Base-by-base conservation (phyloP, 352 stramenopile genomes). In the Phytophthora chlamydospora region DNA sequence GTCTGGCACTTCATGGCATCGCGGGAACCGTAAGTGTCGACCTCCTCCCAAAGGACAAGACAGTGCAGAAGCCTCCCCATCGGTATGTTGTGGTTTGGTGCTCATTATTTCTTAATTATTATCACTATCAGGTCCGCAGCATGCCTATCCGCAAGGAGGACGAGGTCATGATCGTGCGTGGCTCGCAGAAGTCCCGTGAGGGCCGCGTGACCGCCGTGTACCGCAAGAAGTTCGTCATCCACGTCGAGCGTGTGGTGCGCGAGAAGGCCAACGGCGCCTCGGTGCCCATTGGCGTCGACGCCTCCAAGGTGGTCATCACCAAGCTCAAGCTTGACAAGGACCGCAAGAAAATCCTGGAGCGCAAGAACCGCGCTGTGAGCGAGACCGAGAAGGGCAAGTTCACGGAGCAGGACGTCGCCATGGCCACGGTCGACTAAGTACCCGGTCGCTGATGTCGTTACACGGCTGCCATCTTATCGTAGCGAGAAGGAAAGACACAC, bases 291-390 rank as follows among this genome's bases (percentile, higher is more conserved):
- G 97, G 97, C 75, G 98, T 99, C 70, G 93, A 99, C 75, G 91
- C 97, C 38, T 99, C 96, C 46, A 99, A 99, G 82, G 88, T 99
- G 50, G 87, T 98, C 49, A 99, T 99, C 85, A 99, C 97, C 68
- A 99, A 99, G 86, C 84, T 99, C 62, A 99, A 99, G 91, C 92
- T 99, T 62, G 96, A 99, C 91, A 99, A 99, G 93, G 96, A 99
- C 80, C 95, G 98, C 75, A 99, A 99, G 85, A 97, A 97, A 62
- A 97, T 98, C 69, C 81, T 99, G 50, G 97, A 99, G 78, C 95
- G 97, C 82, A 99, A 99, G 89, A 97, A 98, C 75, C 94, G 91
- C 64, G 81, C 85, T 33, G 73, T 83, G 43, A 70, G 71, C 51
- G 83, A 92, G 69, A 79, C 77, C 58, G 77, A 80, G 67, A 95